Evolutionary conservation across 2,329 filamentous ascomycete species (phyloP).

Genomic region (Xylaria polymorpha): DNA sequence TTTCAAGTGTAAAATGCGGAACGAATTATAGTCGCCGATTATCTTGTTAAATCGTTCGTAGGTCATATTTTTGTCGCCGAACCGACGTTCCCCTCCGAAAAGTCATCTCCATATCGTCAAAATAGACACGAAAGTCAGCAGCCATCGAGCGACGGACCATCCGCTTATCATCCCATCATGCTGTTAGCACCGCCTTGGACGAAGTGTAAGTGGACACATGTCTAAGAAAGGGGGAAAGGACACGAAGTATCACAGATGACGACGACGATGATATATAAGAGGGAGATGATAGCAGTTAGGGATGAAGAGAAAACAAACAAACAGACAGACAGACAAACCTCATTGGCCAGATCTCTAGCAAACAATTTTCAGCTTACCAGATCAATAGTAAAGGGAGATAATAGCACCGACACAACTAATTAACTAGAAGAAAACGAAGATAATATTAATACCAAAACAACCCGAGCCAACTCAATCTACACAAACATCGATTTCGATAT

Average conservation of each 20-base stretch:
- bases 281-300: too few species aligned
- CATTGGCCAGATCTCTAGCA: not conserved
- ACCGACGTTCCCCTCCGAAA: not conserved
- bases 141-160: conserved; percentile 3
- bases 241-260: not conserved
- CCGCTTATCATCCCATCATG: not conserved
- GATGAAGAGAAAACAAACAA: not conserved
- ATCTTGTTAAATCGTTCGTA: not conserved
- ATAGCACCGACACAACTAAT: not conserved
- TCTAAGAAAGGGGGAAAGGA: not conserved
- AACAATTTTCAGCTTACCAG: not conserved
- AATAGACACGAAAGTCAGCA: conserved; percentile 32
- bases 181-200: not conserved
- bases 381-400: not conserved
- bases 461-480: too few species aligned
- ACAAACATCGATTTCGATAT: not conserved
- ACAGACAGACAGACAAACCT: not conserved
- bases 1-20: not conserved
- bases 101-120: conserved; percentile 7
- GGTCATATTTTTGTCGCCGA: not conserved
- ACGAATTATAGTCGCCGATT: conserved; percentile 20
- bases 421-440: not conserved
- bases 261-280: not conserved
- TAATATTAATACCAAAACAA: too few species aligned
- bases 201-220: not conserved